Conservation (phyloP, 352 stramenopile species). For the Phytopythium vexans region DNA sequence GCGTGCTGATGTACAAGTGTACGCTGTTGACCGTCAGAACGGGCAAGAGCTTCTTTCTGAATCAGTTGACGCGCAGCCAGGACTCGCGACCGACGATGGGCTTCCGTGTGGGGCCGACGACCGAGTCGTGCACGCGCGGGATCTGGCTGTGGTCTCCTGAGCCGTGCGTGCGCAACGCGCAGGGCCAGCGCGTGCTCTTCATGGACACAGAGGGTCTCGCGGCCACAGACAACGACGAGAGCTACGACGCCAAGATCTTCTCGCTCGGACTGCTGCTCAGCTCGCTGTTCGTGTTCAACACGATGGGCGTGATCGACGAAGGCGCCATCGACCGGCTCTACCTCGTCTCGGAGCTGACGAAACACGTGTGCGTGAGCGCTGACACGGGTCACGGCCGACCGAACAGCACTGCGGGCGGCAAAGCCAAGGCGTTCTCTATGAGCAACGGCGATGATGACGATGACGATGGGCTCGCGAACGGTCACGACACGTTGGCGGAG, state of each 20-base stretch:
- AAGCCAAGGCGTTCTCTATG: background rate
- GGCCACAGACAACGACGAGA: conserved; percentile 83
- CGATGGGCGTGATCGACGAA: conserved; percentile 88
- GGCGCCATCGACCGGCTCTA: conserved; percentile 80
- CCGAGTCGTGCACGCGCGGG: conserved; percentile 80
- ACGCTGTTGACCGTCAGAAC: conserved; percentile 30
- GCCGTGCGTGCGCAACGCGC: conserved; percentile 49
- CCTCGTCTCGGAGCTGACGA: conserved; percentile 83
- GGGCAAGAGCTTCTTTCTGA: conserved; percentile 88
- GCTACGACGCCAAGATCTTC: conserved; percentile 88
- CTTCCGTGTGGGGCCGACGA: conserved; percentile 78
- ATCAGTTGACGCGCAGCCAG: conserved; percentile 47
- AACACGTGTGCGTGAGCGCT: conserved; percentile 72
- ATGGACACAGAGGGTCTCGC: conserved; percentile 87
- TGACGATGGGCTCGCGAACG: conserved; percentile 12
- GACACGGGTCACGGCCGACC: conserved; percentile 13
- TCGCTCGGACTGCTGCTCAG: conserved; percentile 75
- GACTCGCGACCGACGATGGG: conserved; percentile 10
- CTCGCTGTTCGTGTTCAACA: conserved; percentile 87
- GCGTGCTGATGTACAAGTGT: background rate
- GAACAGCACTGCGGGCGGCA: background rate
- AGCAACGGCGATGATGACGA: background rate
- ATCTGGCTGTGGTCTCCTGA: conserved; percentile 82
- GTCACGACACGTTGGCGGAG: conserved; percentile 37
- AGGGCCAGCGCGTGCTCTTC: conserved; percentile 67